A percentile compares a stretch with the other conserved stretches of the same genome.
Evolutionary conservation across 2,329 filamentous ascomycete species (phyloP).

Genomic region (Pseudopithomyces chartarum): DNA sequence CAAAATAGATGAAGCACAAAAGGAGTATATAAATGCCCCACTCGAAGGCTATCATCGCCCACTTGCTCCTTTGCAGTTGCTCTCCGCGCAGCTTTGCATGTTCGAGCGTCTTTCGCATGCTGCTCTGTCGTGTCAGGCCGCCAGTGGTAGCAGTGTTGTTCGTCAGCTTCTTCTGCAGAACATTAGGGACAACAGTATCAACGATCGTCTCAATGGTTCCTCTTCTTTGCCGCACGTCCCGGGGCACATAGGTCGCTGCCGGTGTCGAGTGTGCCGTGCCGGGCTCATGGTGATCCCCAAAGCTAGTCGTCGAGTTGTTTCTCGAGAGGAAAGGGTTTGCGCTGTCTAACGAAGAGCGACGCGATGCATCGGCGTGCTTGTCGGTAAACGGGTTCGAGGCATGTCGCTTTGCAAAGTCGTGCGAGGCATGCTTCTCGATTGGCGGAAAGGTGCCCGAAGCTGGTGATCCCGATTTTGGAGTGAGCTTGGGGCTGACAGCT

Average conservation of each 20-base stretch:
- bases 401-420: not conserved
- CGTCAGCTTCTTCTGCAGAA: conserved; percentile 21
- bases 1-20: conserved; percentile 51
- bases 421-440: not conserved
- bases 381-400: not conserved
- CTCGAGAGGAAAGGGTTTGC: conserved; percentile 4
- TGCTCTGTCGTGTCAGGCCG: conserved; percentile 16
- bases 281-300: too few species aligned
- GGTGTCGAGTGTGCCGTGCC: conserved; percentile 5
- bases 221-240: conserved; percentile 13
- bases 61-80: conserved; percentile 37
- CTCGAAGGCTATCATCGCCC: conserved; percentile 46
- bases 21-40: conserved; percentile 44
- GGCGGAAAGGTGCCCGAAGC: not conserved
- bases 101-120: conserved; percentile 26
- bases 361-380: not conserved
- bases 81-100: conserved; percentile 28
- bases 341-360: not conserved
- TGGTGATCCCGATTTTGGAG: not conserved
- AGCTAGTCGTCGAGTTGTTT: conserved; percentile 8
- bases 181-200: conserved; percentile 21
- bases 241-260: conserved; percentile 6
- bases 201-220: conserved; percentile 23
- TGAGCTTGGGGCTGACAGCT: conserved; percentile 1
- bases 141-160: conserved; percentile 16